Base-by-base conservation (phyloP, 768 basidiomycete genomes). In the Lentinula boryana region DNA sequence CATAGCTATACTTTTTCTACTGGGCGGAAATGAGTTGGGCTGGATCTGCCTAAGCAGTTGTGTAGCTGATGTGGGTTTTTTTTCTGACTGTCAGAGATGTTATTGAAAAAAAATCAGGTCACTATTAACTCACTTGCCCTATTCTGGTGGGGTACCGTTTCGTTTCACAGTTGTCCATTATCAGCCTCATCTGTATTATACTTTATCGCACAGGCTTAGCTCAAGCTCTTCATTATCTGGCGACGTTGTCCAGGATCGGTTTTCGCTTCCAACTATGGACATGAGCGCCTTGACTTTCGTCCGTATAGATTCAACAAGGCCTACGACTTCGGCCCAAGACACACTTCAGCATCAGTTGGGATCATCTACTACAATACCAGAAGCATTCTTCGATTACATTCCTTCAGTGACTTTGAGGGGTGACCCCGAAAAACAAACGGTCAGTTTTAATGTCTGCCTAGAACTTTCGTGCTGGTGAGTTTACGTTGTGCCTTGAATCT, bases 241-340 rank as follows among this genome's bases (percentile, higher is more conserved):
- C 33, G 55, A 52, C 6, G 33, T 49, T 15, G n/a, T 60, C 12
- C 32, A 21, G 8, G 58, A 60, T 43, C 58, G 58, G 2, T 60
- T 35, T 49, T 60, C 58, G 16, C 35, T 60, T 41, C 58, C 58
- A n/a, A 53, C 18, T 13, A 51, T 60, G 58, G 58, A 60, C 48
- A 60, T 60, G 58, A 52, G 44, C 48, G 58, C 58, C 16, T 38
- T 60, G 15, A 60, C 58, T 3, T 49, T 60, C 21, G 48, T 50
- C 36, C 57, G 48, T n/a, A 35, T 31, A 1, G 57, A 48, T 4
- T 5, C 32, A 3, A 32, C 44, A 9, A 48, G n/a, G 32, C 31
- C 57, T 4, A 9, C 32, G 18, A 4, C 18, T 33, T 16, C 7
- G 16, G 55, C 23, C 23, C 36, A 38, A 38, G 43, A 31, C 43